Evolutionary conservation across 768 basidiomycete species (phyloP).

Genomic region (Crucibulum laeve): DNA sequence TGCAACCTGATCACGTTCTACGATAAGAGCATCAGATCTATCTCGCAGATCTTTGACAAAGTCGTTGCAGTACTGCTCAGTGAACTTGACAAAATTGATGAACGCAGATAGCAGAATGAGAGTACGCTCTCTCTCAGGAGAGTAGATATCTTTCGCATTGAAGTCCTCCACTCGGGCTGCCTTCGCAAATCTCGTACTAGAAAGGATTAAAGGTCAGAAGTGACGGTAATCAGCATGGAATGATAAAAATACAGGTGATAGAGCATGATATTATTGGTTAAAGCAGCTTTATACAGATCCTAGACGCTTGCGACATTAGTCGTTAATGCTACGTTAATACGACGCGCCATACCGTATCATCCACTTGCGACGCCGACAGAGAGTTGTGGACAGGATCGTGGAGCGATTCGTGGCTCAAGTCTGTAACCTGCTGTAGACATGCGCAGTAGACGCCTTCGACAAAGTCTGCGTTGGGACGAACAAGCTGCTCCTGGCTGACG

Average conservation of each 20-base stretch:
- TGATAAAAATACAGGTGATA: slow-evolving; percentile 56
- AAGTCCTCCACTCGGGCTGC: slow-evolving; percentile 78
- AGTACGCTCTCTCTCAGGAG: slow-evolving; percentile 73
- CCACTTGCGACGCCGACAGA: slow-evolving; percentile 43
- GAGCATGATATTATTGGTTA: slow-evolving; percentile 60
- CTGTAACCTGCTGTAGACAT: slow-evolving; percentile 70
- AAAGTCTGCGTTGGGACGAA: slow-evolving; percentile 64
- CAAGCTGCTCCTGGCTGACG: slow-evolving; percentile 64
- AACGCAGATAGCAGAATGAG: slow-evolving; percentile 77
- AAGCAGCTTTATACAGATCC: slow-evolving; percentile 62
- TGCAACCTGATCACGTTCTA: slow-evolving; percentile 57
- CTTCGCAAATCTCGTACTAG: slow-evolving; percentile 63
- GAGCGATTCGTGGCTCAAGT: slow-evolving; percentile 54
- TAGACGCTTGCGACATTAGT: slow-evolving; percentile 19
- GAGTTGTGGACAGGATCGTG: slow-evolving; percentile 55
- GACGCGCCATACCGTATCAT: slow-evolving; percentile 46
- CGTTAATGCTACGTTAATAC: background rate
- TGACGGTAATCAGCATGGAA: background rate
- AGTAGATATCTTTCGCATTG: slow-evolving; percentile 65
- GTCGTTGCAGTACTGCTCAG: slow-evolving; percentile 60
- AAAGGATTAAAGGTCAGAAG: background rate
- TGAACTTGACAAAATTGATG: slow-evolving; percentile 92
- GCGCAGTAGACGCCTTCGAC: slow-evolving; percentile 66
- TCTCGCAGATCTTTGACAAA: slow-evolving; percentile 62
- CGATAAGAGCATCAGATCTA: slow-evolving; percentile 47